Evolutionary conservation across 139 green algal genomes (phyloP).

Genomic region (Micractinium conductrix): DNA sequence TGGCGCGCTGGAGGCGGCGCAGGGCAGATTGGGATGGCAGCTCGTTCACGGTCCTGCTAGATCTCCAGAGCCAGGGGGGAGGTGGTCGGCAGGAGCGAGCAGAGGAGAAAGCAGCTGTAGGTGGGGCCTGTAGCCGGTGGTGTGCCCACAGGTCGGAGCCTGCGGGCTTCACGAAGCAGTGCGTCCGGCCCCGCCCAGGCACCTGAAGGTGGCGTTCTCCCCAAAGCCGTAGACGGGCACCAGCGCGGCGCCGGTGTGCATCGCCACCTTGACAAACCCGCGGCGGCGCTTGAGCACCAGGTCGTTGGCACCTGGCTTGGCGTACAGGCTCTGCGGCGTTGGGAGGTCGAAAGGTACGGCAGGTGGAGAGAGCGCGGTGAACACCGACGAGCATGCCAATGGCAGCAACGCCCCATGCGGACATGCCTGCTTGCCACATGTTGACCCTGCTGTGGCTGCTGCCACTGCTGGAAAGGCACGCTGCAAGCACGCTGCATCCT

Average conservation of each 20-base stretch:
- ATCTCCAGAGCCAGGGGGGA: no score
- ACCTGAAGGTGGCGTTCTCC: constrained; percentile 39
- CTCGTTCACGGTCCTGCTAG: constrained; percentile 41
- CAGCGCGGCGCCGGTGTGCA: constrained; percentile 40
- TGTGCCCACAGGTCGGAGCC: background rate
- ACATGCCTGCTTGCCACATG: no score
- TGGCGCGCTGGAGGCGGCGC: constrained; percentile 19
- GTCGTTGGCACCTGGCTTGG: constrained; percentile 35
- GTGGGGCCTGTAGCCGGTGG: background rate
- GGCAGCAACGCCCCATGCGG: no score
- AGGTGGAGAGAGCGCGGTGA: no score
- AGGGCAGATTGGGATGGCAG: background rate
- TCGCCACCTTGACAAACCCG: constrained; percentile 47
- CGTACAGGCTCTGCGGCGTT: constrained; percentile 20
- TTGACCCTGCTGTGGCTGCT: background rate
- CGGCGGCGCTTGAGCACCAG: constrained; percentile 35
- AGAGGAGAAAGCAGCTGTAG: background rate
- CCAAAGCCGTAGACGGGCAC: constrained; percentile 48
- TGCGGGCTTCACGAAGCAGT: background rate
- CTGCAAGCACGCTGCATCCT: background rate
- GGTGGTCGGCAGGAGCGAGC: background rate
- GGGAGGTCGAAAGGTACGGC: no score
- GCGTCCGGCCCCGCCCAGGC: background rate
- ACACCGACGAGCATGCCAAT: no score
- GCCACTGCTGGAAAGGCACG: no score